Base-by-base conservation (phyloP, 768 basidiomycete genomes). In the Lactifluus subvellereus region DNA sequence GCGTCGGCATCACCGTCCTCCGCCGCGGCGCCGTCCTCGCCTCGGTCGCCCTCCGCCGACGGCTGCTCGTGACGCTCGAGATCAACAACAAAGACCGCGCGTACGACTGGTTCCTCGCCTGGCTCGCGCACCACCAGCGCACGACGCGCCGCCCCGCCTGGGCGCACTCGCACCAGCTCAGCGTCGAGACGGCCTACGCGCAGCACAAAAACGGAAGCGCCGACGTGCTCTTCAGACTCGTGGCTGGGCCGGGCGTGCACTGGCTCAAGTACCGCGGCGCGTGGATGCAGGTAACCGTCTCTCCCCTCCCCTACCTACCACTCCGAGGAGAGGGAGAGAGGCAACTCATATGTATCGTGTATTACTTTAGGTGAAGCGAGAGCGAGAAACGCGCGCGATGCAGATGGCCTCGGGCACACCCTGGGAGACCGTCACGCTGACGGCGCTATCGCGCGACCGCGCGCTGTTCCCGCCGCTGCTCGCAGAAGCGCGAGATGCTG, bases 391-490 rank as follows among this genome's bases (percentile, higher is more conserved):
- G 22, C 89, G 91, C 67, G 86, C 95, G 33, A 91, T 95, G 83
- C 88, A 94, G 70, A 79, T 94, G 52, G 88, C 89, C 79, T 89
- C 92, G 6, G 95, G 96, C 7, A 84, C 84, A 6, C 97, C 97
- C 62, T 99, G 96, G 94, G 97, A 99, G 75, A 98, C 96, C 0
- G 86, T 98, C 51, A 95, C 88, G 43, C 79, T 99, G 49, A 99
- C 94, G 6, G 87, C 97, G 1, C 83, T 99, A 42, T 96, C 94
- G 16, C 80, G 87, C 50, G 95, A 96, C 73, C 86, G 94, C 45
- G 70, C 72, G 3, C 77, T 98, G 22, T 98, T 99, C 72, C 83
- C 92, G 1, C 69, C 78, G 48, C 78, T 99, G 6, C 84, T 99
- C 4, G 74, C 82, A 2, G 96, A 99, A 72, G 96, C 97, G n/a